Conservation (phyloP, 805 yeast species). For the Metschnikowia kofuensis region DNA sequence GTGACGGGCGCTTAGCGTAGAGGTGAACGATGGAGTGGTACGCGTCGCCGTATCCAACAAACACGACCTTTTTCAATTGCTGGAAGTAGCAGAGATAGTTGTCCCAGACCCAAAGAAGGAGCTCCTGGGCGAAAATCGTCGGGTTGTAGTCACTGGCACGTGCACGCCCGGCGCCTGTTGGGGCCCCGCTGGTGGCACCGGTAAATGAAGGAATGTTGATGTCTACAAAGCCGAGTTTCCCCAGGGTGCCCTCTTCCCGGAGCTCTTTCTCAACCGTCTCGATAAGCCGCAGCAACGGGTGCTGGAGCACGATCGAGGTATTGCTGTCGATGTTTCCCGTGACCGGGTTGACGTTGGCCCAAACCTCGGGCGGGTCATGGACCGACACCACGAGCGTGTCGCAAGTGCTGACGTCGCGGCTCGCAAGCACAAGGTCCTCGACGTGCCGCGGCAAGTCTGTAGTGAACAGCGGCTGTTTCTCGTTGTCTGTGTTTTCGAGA, state of each 20-base stretch:
- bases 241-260: constrained; percentile 17
- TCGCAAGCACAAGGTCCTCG: constrained; percentile 67
- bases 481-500: constrained; percentile 25
- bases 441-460: constrained; percentile 45
- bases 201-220: constrained; percentile 64
- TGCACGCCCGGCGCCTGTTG: too few species aligned
- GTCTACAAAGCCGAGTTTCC: constrained; percentile 72
- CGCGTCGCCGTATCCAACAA: constrained; percentile 88
- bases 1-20: constrained; percentile 70
- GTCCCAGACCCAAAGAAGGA: constrained; percentile 82
- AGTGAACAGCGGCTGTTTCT: too few species aligned
- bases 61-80: constrained; percentile 63
- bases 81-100: constrained; percentile 74
- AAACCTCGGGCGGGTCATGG: constrained; percentile 90
- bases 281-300: constrained; percentile 59
- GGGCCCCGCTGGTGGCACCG: too few species aligned
- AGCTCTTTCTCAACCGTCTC: constrained; percentile 48
- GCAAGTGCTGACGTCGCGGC: constrained; percentile 62
- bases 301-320: constrained; percentile 72
- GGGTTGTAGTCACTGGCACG: constrained; percentile 47
- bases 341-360: constrained; percentile 81
- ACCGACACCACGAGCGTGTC: constrained; percentile 67
- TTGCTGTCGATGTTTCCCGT: constrained; percentile 75
- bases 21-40: constrained; percentile 84
- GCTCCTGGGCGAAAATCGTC: constrained; percentile 70